phyloP scores from a whole-genome alignment of 306 rosid genomes.

The Vigna radiata region DNA sequence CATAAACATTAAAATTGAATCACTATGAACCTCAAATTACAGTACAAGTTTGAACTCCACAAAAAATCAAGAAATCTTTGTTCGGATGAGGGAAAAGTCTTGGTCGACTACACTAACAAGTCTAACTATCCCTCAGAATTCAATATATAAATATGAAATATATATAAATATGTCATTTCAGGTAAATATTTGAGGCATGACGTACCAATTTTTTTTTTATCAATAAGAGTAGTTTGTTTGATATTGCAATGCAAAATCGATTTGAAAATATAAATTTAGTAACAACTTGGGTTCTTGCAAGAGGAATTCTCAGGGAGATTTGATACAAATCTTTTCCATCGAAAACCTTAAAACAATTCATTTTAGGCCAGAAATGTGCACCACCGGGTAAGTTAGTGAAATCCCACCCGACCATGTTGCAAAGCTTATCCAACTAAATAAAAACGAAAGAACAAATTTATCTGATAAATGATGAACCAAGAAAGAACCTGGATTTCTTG shows the following conservation, averaged over 20 bases:
- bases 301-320: no score
- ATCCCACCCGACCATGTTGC: neutral
- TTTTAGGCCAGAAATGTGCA: no score
- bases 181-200: neutral
- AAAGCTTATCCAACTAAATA: conserved; percentile 3
- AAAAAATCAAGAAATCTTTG: neutral
- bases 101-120: neutral
- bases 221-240: neutral
- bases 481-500: conserved; percentile 75
- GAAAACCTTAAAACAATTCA: no score
- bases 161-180: neutral
- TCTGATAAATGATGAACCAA: conserved; percentile 11
- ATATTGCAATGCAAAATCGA: neutral
- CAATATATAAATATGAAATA: neutral
- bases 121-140: neutral
- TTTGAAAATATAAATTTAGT: neutral
- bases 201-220: neutral
- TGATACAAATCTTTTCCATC: no score
- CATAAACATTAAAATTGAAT: neutral
- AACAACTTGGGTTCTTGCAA: no score
- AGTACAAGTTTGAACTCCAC: neutral
- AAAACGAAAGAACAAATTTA: conserved; percentile 6
- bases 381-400: neutral
- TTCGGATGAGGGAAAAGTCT: neutral
- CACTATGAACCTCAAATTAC: neutral